Evolutionary conservation across 2,329 filamentous ascomycete species (phyloP).

Genomic region (Ophiostoma tasmaniense): DNA sequence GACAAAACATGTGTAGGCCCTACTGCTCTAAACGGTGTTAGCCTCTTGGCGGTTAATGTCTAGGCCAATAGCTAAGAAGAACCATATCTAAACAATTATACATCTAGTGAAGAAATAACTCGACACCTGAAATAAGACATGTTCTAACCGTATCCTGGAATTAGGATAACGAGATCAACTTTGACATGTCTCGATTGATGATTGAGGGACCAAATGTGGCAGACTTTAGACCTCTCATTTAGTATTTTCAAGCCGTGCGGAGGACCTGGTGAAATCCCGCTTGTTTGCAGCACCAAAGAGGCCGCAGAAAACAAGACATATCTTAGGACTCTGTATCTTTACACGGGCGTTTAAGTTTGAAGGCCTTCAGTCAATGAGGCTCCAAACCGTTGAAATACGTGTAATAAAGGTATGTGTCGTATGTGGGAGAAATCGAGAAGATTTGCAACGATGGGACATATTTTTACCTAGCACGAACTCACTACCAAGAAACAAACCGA

Average conservation of each 20-base stretch:
- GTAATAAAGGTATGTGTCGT: not conserved
- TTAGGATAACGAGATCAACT: constrained; percentile 14
- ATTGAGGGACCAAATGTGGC: constrained; percentile 4
- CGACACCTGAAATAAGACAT: too few relatives aligned
- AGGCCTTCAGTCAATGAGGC: not conserved
- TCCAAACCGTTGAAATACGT: not conserved
- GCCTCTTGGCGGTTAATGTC: not conserved
- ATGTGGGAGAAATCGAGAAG: not conserved
- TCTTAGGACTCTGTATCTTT: not conserved
- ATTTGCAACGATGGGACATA: not conserved
- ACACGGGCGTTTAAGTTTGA: not conserved
- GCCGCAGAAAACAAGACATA: not conserved
- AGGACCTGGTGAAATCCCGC: not conserved
- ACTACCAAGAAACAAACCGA: not conserved
- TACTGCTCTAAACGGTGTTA: not conserved
- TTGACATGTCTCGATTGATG: constrained; percentile 18
- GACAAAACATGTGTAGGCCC: not conserved
- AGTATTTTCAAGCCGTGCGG: not conserved
- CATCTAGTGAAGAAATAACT: too few relatives aligned
- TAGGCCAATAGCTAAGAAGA: not conserved
- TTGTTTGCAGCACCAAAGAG: not conserved
- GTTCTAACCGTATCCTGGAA: too few relatives aligned
- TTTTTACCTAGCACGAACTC: not conserved
- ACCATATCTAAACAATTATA: too few relatives aligned
- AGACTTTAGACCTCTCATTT: not conserved